Evolutionary conservation across 805 yeast genomes (phyloP).

Genomic region (Naumovozyma baii): DNA sequence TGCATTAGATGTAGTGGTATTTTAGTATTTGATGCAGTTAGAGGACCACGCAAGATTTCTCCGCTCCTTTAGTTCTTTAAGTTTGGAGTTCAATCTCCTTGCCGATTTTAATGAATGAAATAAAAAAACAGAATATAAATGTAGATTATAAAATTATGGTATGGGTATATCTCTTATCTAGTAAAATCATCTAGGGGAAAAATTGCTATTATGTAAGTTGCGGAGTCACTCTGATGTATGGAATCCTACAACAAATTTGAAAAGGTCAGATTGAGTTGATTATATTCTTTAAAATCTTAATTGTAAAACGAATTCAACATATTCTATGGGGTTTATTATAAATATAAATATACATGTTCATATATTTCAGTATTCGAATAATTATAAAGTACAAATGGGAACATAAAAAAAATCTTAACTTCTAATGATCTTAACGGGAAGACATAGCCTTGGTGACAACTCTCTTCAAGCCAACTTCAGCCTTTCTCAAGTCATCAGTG

Average conservation of each 20-base stretch:
- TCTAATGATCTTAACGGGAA: slow-evolving; percentile 59
- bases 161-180: too few relatives aligned
- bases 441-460: slow-evolving; percentile 99
- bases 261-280: too few relatives aligned
- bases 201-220: too few relatives aligned
- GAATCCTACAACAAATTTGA: too few relatives aligned
- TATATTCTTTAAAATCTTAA: too few relatives aligned
- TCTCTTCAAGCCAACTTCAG: slow-evolving; percentile 97
- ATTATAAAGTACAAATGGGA: background rate
- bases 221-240: too few relatives aligned
- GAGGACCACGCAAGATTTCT: slow-evolving; percentile 8
- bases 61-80: too few relatives aligned
- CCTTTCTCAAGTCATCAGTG: slow-evolving; percentile 97
- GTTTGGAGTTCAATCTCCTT: too few relatives aligned
- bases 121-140: slow-evolving; percentile 6
- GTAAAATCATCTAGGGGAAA: too few relatives aligned
- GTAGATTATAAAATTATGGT: too few relatives aligned
- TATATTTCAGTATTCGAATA: background rate
- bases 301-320: background rate
- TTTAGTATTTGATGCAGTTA: slow-evolving; percentile 9
- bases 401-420: background rate
- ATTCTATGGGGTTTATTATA: background rate
- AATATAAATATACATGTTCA: background rate
- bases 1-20: slow-evolving; percentile 15
- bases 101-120: slow-evolving; percentile 16